phyloP scores from a whole-genome alignment of 2,329 filamentous ascomycete species.

The Fusarium drepaniforme region DNA sequence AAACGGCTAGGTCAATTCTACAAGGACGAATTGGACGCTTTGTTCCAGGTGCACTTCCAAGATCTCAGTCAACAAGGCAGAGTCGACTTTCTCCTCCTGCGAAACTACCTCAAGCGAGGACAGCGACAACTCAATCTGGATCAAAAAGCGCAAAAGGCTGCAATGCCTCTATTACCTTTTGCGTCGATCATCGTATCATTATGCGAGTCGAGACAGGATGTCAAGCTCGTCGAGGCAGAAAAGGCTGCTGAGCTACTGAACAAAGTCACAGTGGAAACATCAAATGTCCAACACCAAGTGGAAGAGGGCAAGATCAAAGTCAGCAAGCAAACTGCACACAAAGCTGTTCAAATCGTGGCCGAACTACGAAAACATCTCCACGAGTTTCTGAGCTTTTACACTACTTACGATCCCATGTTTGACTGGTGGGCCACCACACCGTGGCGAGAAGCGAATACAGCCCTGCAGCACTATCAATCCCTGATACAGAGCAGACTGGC shows the following conservation, averaged over 20 bases:
- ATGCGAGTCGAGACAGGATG: constrained; percentile 61
- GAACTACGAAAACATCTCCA: constrained; percentile 56
- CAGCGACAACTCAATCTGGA: constrained; percentile 55
- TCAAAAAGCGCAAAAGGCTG: constrained; percentile 49
- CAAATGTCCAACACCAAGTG: constrained; percentile 50
- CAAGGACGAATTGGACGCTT: constrained; percentile 52
- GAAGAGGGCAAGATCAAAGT: constrained; percentile 48
- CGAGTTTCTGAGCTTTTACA: constrained; percentile 65
- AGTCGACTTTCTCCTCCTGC: constrained; percentile 63
- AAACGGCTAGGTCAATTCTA: constrained; percentile 56
- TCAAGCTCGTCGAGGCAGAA: constrained; percentile 57
- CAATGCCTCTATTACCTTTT: constrained; percentile 59
- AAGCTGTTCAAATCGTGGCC: constrained; percentile 57
- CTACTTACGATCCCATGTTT: constrained; percentile 67
- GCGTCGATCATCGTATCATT: constrained; percentile 55
- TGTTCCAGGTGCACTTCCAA: constrained; percentile 44
- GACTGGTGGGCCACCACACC: constrained; percentile 67
- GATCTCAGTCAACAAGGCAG: constrained; percentile 55
- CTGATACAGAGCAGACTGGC: constrained; percentile 57
- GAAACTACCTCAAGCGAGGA: constrained; percentile 57
- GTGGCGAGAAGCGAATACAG: constrained; percentile 53
- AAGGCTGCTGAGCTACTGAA: constrained; percentile 57
- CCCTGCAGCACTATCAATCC: constrained; percentile 51
- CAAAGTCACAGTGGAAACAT: constrained; percentile 49
- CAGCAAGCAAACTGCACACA: constrained; percentile 58